These are phyloP conservation scores for Hypoxylon lenormandii DNA, from an alignment of 495 filamentous ascomycete species.

Conservation along the genomic window DNA sequence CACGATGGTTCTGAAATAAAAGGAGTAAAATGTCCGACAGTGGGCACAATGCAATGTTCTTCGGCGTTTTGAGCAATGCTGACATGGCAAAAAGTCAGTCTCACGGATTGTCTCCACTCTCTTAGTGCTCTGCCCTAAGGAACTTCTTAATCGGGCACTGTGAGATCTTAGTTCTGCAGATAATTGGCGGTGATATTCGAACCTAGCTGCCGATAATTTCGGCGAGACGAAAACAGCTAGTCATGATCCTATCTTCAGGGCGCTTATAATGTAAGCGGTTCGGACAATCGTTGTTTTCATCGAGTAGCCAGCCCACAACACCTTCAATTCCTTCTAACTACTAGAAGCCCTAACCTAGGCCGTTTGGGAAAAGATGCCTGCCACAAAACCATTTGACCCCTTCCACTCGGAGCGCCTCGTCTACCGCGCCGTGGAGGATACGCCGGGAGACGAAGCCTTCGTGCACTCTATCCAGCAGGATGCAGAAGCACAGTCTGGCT, in stretches of 20 bases:
- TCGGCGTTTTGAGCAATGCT: no score
- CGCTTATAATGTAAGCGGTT: background rate
- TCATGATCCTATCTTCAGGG: background rate
- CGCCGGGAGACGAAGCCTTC: conserved; percentile 48
- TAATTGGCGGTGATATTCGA: conserved; percentile 5
- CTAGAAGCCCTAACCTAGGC: no score
- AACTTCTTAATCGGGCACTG: conserved; percentile 6
- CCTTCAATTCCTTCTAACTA: no score
- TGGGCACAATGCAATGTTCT: no score
- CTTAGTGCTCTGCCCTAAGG: background rate
- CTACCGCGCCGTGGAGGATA: conserved; percentile 54
- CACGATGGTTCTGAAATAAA: no score
- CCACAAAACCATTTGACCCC: conserved; percentile 36
- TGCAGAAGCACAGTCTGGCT: conserved; percentile 41
- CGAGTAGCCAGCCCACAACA: no score
- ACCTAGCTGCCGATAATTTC: conserved; percentile 10
- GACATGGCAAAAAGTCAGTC: no score
- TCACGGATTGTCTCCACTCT: background rate
- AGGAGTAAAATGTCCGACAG: no score
- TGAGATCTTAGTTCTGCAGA: background rate
- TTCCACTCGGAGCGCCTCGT: conserved; percentile 52
- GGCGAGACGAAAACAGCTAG: conserved; percentile 23
- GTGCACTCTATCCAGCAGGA: conserved; percentile 46
- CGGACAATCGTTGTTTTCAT: no score
- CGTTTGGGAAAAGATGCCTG: no score